Conservation (phyloP, 2,329 filamentous ascomycete species). For the Coniochaeta ligniaria region DNA sequence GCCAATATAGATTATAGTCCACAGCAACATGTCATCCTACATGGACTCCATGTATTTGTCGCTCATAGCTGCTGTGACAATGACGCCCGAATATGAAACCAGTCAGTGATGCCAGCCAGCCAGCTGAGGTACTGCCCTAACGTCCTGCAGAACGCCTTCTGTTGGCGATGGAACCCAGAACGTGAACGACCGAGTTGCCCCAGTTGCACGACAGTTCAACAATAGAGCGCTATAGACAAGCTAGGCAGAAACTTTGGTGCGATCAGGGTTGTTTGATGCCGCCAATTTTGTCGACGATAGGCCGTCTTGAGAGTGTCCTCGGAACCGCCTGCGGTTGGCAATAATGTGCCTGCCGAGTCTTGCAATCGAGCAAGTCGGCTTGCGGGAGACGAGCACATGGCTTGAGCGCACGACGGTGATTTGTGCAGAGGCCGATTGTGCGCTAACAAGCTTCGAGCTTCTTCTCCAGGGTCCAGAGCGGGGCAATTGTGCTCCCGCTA, state of each 20-base stretch:
- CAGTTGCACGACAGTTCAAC: not conserved
- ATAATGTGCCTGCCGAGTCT: not conserved
- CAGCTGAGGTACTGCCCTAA: not conserved
- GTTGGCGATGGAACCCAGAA: not conserved
- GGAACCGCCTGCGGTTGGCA: not conserved
- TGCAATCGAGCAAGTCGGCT: not conserved
- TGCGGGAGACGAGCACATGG: slow-evolving; percentile 5
- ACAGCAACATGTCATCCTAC: not conserved
- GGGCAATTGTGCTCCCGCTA: not conserved
- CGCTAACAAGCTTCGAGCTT: not conserved
- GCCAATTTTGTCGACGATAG: not conserved
- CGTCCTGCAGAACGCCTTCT: not conserved
- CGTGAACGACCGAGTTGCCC: not conserved
- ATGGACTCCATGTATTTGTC: not conserved
- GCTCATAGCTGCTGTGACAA: not conserved
- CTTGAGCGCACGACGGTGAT: slow-evolving; percentile 4
- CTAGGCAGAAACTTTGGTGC: not conserved
- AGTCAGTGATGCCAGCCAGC: not conserved
- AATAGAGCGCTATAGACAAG: not conserved
- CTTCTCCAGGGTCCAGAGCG: not conserved
- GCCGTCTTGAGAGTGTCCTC: not conserved
- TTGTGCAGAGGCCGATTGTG: not conserved
- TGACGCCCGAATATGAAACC: not conserved
- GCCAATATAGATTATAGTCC: not conserved
- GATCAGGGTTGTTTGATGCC: not conserved